Base-by-base conservation (phyloP, 768 basidiomycete species). In the Tylopilus plumbeoviolaceoides region DNA sequence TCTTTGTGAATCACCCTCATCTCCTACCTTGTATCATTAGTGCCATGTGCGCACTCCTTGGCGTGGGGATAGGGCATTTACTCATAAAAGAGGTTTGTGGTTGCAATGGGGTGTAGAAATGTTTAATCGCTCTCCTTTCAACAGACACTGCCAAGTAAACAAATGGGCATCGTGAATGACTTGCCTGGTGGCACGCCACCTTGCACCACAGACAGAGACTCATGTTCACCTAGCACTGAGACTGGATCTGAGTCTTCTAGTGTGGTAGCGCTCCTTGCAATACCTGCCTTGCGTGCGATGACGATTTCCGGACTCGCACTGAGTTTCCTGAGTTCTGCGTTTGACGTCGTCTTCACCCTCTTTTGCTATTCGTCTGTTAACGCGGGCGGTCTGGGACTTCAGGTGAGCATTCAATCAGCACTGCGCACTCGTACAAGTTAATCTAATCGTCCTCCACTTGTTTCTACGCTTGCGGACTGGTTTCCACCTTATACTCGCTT, bases 271-370 rank as follows among this genome's bases (percentile, higher is more conserved):
- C 31, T 12, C 31, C 9, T 33, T 11, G 11, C 11, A 12, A 33
- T 12, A 33, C 4, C 31, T 1, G 68, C 76, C 42, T 73, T 84
- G 47, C 74, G 74, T 0, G 73, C 78, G 12, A 58, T 83, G 39
- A 77, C 76, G 44, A 4, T 23, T 50, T 75, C 80, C 15, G 78
- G 78, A 4, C 70, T 71, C 42, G 72, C 71, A 1, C 67, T 83
- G 14, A 73, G 72, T 44, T 82, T 83, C 69, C 69, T 78, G 54
- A 70, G 73, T 9, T 78, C 78, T 1, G 75, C 76, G 1, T 87
- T 82, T 55, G 82, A 84, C 47, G 79, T 81, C 5, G 75, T 83
- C 6, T 84, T 85, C 60, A 79, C 82, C 5, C 73, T 85, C 10
- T 83, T 80, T 59, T 82, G 79, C 55, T 85, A 82, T 60, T 78